Conservation (phyloP, 2,329 filamentous ascomycete genomes). For the Penicillium sp. region DNA sequence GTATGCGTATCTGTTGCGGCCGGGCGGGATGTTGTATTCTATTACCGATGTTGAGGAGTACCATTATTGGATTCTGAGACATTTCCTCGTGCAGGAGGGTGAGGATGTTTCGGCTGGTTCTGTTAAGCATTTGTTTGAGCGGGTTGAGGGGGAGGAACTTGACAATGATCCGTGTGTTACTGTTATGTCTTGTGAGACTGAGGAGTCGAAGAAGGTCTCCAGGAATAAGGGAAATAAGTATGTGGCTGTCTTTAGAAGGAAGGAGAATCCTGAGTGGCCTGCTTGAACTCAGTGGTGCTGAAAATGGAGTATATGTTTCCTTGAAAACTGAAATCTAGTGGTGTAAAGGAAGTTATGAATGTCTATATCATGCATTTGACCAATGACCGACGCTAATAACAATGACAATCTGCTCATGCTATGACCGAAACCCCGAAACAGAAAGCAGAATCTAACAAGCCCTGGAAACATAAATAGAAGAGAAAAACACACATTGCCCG, state of each 20-base stretch:
- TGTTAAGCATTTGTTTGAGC: conserved; percentile 64
- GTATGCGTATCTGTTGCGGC: conserved; percentile 83
- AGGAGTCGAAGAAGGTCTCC: conserved; percentile 95
- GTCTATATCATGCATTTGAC: conserved; percentile 18
- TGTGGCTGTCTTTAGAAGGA: conserved; percentile 80
- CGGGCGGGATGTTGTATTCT: conserved; percentile 87
- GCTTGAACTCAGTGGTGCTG: conserved; percentile 10
- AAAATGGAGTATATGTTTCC: neutral
- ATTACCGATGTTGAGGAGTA: conserved; percentile 97
- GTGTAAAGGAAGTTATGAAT: conserved; percentile 14
- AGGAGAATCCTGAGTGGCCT: conserved; percentile 75
- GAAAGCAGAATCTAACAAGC: neutral
- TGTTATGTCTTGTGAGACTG: conserved; percentile 74
- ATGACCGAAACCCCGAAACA: conserved; percentile 3
- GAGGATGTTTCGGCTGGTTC: conserved; percentile 64
- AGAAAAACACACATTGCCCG: conserved; percentile 10
- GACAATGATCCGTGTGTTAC: conserved; percentile 60
- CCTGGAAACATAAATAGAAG: neutral
- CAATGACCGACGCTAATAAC: conserved; percentile 8
- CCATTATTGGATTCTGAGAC: conserved; percentile 88
- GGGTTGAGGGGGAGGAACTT: conserved; percentile 60
- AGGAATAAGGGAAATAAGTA: conserved; percentile 89
- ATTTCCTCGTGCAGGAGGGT: conserved; percentile 61
- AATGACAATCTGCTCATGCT: conserved; percentile 14
- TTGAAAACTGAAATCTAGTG: neutral